A percentile compares a stretch with the other conserved stretches of the same genome.
Conservation (phyloP, 345 rosid genomes). For the Capsella bursapastoris region DNA sequence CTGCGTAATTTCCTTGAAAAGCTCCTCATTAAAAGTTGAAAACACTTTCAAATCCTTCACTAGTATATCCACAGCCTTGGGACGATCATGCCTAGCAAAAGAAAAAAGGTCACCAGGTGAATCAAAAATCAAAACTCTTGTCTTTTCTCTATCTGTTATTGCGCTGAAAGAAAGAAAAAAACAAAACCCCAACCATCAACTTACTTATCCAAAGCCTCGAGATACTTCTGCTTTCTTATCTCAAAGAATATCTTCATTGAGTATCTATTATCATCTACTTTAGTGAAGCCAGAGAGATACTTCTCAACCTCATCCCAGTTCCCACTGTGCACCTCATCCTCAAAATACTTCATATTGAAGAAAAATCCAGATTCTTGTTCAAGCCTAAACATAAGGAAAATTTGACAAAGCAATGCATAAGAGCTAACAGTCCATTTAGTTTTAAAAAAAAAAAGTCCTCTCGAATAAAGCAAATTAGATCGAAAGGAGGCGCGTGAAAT, state of each 20-base stretch:
- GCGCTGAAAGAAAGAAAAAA: not conserved
- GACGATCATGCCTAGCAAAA: slow-evolving; percentile 76
- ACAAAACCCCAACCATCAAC: slow-evolving; percentile 20
- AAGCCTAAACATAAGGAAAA: slow-evolving; percentile 58
- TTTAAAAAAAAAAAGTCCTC: not conserved
- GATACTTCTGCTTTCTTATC: slow-evolving; percentile 99
- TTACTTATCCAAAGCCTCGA: slow-evolving; percentile 96
- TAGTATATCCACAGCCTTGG: slow-evolving; percentile 94
- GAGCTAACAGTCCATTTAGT: not conserved
- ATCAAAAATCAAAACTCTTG: slow-evolving; percentile 25
- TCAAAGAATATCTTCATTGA: slow-evolving; percentile 98
- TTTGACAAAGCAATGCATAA: not conserved
- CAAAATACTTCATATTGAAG: slow-evolving; percentile 98
- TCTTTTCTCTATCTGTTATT: not conserved
- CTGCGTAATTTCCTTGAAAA: slow-evolving; percentile 94
- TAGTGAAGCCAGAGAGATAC: slow-evolving; percentile 97
- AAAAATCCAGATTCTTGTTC: slow-evolving; percentile 99
- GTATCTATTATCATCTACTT: slow-evolving; percentile 93
- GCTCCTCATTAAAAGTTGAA: slow-evolving; percentile 95
- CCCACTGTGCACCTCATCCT: slow-evolving; percentile 96
- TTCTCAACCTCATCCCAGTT: slow-evolving; percentile 99
- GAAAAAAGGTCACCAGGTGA: not conserved
- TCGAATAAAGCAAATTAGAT: not conserved
- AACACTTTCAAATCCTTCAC: slow-evolving; percentile 98
- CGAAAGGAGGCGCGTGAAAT: slow-evolving; percentile 23